Percentiles rank a stretch among this genome's conserved stretches.
phyloP scores from a whole-genome alignment of 1,284 basidiomycete genomes.

The Apiotrichum montevideense region DNA sequence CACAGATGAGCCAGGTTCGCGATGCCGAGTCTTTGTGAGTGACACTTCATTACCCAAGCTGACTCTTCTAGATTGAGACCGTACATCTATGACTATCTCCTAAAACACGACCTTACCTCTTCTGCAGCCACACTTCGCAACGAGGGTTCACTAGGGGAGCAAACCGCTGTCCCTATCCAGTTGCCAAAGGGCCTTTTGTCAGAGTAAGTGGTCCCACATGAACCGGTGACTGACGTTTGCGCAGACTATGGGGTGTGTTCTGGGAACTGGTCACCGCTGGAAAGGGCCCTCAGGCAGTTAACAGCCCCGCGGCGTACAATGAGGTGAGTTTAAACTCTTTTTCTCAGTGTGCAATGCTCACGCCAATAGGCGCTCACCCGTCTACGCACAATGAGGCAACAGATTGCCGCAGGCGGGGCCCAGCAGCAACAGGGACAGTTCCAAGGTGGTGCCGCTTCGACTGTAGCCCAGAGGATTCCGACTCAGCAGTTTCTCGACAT shows the following conservation, averaged over 20 bases:
- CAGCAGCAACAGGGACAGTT: slow-evolving; percentile 16
- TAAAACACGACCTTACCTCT: slow-evolving; percentile 35
- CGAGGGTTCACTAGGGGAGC: slow-evolving; percentile 40
- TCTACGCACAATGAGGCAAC: slow-evolving; percentile 19
- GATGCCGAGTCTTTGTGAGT: slow-evolving; percentile 40
- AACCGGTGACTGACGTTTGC: too few relatives aligned
- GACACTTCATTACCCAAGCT: slow-evolving; percentile 2
- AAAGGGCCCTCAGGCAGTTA: slow-evolving; percentile 39
- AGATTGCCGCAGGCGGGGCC: not conserved
- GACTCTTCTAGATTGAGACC: slow-evolving; percentile 33
- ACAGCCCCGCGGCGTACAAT: slow-evolving; percentile 38
- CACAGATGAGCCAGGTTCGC: slow-evolving; percentile 15
- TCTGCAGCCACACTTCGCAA: slow-evolving; percentile 38
- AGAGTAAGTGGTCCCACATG: slow-evolving; percentile 38
- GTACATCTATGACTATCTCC: slow-evolving; percentile 44
- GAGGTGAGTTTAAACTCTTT: slow-evolving; percentile 30
- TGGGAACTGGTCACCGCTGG: slow-evolving; percentile 47
- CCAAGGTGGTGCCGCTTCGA: slow-evolving; percentile 1
- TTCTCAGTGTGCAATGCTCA: not conserved
- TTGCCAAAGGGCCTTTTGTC: slow-evolving; percentile 44
- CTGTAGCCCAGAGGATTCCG: slow-evolving; percentile 18
- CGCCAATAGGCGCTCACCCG: slow-evolving; percentile 31
- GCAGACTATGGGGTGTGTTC: slow-evolving; percentile 47
- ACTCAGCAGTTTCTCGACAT: slow-evolving; percentile 23
- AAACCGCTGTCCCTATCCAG: slow-evolving; percentile 39